These are phyloP conservation scores for Fusarium mangiferae DNA, from an alignment of 2,329 filamentous ascomycete genomes.

Conservation along the genomic window DNA sequence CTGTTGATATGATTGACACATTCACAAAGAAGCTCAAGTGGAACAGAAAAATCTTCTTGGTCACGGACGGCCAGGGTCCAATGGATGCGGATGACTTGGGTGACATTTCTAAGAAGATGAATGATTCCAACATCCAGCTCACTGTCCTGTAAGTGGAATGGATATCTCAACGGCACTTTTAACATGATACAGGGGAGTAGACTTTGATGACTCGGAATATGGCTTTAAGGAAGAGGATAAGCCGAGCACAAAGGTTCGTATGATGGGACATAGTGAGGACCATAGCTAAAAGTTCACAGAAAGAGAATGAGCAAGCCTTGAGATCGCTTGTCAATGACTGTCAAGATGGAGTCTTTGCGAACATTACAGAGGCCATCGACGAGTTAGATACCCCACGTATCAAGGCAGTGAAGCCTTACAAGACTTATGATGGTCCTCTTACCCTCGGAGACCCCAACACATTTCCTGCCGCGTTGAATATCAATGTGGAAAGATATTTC, in stretches of 20 bases:
- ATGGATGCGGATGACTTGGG: conserved; percentile 79
- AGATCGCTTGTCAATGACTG: conserved; percentile 74
- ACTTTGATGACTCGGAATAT: conserved; percentile 92
- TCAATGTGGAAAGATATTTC: conserved; percentile 91
- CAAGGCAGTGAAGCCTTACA: conserved; percentile 79
- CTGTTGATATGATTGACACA: conserved; percentile 83
- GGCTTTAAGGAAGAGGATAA: conserved; percentile 95
- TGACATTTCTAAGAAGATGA: conserved; percentile 78
- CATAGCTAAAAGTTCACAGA: conserved; percentile 42
- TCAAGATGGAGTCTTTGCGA: conserved; percentile 77
- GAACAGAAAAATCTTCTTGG: conserved; percentile 80
- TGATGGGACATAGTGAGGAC: background rate
- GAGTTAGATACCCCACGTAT: conserved; percentile 81
- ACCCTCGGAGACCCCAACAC: conserved; percentile 81
- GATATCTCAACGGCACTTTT: conserved; percentile 10
- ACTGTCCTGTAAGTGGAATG: conserved; percentile 73
- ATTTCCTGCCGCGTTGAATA: conserved; percentile 79
- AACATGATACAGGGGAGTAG: conserved; percentile 72
- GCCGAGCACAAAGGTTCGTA: conserved; percentile 69
- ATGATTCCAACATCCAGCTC: conserved; percentile 80
- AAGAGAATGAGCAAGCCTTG: conserved; percentile 76
- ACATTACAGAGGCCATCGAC: conserved; percentile 84
- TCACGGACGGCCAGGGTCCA: conserved; percentile 81
- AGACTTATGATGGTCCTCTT: conserved; percentile 81
- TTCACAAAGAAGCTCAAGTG: conserved; percentile 87